Conservation (phyloP, 495 filamentous ascomycete genomes). For the Aspergillus indologenus region DNA sequence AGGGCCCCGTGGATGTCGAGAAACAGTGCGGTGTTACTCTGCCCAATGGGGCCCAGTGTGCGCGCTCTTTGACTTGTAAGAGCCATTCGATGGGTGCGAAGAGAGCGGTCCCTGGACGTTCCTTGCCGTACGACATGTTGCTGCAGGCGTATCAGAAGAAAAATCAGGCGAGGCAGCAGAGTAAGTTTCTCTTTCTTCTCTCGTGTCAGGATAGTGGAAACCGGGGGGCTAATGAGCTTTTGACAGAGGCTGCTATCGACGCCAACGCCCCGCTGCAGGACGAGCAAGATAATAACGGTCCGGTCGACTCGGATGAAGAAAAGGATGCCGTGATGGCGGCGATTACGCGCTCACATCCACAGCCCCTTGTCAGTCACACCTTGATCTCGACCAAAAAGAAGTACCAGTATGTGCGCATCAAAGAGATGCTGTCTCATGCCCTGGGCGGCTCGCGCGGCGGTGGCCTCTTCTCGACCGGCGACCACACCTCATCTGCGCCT, state of each 20-base stretch:
- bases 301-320: conserved; percentile 92
- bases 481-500: conserved; percentile 25
- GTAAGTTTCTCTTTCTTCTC: conserved; percentile 44
- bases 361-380: conserved; percentile 66
- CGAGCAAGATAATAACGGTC: conserved; percentile 68
- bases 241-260: conserved; percentile 81
- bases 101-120: conserved; percentile 82
- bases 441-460: conserved; percentile 49
- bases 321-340: conserved; percentile 82
- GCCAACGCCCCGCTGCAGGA: conserved; percentile 90
- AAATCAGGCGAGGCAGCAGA: conserved; percentile 96
- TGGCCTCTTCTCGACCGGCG: conserved; percentile 43
- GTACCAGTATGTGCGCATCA: conserved; percentile 81
- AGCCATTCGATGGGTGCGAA: conserved; percentile 96
- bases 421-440: conserved; percentile 82
- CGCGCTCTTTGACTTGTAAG: conserved; percentile 91
- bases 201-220: conserved; percentile 7
- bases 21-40: conserved; percentile 92
- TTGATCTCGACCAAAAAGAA: conserved; percentile 64
- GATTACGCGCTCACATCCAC: conserved; percentile 69
- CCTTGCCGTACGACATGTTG: conserved; percentile 91
- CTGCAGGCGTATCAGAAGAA: conserved; percentile 96
- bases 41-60: conserved; percentile 81
- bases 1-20: conserved; percentile 96
- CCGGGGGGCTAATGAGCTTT: conserved; percentile 10